These are phyloP conservation scores for Bombardia bombarda DNA, from an alignment of 495 filamentous ascomycete genomes.

Conservation along the genomic window DNA sequence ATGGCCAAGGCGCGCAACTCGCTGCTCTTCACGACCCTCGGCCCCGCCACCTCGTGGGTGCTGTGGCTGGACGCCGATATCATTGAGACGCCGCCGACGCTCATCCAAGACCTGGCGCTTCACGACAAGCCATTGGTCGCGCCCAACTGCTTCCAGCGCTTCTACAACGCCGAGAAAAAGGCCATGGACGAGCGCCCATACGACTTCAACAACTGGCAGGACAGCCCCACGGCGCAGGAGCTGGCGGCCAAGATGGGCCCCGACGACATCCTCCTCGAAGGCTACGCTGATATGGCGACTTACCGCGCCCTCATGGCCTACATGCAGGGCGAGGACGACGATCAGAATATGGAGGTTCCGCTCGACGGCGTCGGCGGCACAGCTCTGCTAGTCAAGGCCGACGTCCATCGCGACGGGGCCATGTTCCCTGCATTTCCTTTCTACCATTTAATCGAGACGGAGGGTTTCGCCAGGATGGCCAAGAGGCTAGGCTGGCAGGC, in stretches of 20 bases:
- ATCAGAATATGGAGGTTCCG: conserved; percentile 53
- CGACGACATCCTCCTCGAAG: conserved; percentile 90
- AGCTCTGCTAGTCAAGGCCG: conserved; percentile 89
- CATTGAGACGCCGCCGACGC: conserved; percentile 71
- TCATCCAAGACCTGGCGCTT: conserved; percentile 87
- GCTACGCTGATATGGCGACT: conserved; percentile 85
- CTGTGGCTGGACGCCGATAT: conserved; percentile 94
- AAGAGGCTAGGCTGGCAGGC: conserved; percentile 74
- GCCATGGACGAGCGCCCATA: conserved; percentile 71
- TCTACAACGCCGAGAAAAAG: conserved; percentile 61
- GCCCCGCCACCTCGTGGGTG: conserved; percentile 90
- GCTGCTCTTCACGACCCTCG: conserved; percentile 92
- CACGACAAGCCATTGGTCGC: conserved; percentile 86
- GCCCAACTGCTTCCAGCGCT: conserved; percentile 93
- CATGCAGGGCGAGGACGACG: conserved; percentile 51
- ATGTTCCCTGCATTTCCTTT: conserved; percentile 98
- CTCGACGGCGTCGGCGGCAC: conserved; percentile 94
- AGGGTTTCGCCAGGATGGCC: conserved; percentile 98
- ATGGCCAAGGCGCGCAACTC: conserved; percentile 94
- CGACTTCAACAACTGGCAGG: conserved; percentile 96
- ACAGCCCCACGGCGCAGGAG: conserved; percentile 66
- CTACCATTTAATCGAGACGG: conserved; percentile 94
- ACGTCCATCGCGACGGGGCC: conserved; percentile 93
- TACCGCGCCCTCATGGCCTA: conserved; percentile 92
- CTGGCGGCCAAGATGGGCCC: conserved; percentile 68